Conservation (phyloP, 768 basidiomycete genomes). For the Leucocoprinus birnbaumii region DNA sequence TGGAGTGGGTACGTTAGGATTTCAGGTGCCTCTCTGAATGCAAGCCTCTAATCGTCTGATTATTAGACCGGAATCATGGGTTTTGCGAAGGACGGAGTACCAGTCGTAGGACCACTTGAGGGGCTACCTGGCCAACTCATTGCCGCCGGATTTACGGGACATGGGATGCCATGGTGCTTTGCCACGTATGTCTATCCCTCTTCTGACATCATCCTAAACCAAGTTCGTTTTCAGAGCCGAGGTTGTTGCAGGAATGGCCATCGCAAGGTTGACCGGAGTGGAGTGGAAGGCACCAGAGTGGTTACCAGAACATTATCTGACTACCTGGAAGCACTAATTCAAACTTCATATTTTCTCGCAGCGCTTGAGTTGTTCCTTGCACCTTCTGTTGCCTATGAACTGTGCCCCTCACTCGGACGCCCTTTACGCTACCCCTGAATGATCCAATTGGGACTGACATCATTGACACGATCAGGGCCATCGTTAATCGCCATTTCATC, state of each 20-base stretch:
- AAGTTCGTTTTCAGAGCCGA: too few species aligned
- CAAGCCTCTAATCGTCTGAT: slow-evolving; percentile 1
- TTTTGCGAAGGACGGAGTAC: slow-evolving; percentile 56
- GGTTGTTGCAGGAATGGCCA: slow-evolving; percentile 56
- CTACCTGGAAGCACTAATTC: slow-evolving; percentile 15
- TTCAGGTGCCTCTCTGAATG: not conserved
- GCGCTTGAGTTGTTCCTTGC: too few species aligned
- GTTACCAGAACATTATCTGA: slow-evolving; percentile 58
- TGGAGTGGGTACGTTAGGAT: slow-evolving; percentile 68
- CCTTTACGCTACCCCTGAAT: too few species aligned
- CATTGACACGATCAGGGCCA: too few species aligned
- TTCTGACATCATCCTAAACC: too few species aligned
- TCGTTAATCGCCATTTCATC: too few species aligned
- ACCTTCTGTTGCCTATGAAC: too few species aligned
- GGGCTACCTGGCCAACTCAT: slow-evolving; percentile 62
- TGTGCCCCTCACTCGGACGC: too few species aligned
- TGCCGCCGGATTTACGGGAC: slow-evolving; percentile 70
- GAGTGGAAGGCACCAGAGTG: slow-evolving; percentile 55
- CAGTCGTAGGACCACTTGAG: slow-evolving; percentile 50
- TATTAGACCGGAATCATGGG: slow-evolving; percentile 83
- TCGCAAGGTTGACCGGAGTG: slow-evolving; percentile 38
- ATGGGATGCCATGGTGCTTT: slow-evolving; percentile 79
- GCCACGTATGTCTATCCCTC: slow-evolving; percentile 47
- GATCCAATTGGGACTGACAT: too few species aligned
- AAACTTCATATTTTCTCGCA: not conserved